These are phyloP conservation scores for Scheffersomyces lignosus DNA, from an alignment of 805 yeast species.

Conservation along the genomic window DNA sequence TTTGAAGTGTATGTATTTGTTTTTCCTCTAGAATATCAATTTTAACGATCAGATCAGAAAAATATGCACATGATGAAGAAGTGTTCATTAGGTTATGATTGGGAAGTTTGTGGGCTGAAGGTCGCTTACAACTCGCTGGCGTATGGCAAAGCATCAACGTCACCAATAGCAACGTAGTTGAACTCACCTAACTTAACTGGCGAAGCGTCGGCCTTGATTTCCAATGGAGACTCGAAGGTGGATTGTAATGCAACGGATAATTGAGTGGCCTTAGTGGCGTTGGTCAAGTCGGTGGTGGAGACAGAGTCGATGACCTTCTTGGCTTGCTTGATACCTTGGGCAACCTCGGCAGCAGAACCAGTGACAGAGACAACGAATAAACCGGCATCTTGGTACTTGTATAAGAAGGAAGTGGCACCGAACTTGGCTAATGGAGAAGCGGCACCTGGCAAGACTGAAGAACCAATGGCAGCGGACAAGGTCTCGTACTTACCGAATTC, in stretches of 20 bases:
- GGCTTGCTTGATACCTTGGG: constrained; percentile 60
- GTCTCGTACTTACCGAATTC: constrained; percentile 69
- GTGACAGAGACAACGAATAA: constrained; percentile 71
- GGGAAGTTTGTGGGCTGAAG: neutral
- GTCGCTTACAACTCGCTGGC: constrained; percentile 74
- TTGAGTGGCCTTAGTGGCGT: constrained; percentile 45
- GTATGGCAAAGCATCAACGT: constrained; percentile 80
- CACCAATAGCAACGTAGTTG: constrained; percentile 89
- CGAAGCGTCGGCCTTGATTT: constrained; percentile 32
- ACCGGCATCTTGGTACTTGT: constrained; percentile 75
- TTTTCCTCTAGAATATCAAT: neutral
- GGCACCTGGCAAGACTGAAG: constrained; percentile 57
- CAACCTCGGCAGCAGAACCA: constrained; percentile 55
- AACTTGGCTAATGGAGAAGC: constrained; percentile 49
- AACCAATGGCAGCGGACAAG: constrained; percentile 66
- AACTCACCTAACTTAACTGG: constrained; percentile 54
- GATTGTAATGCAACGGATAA: constrained; percentile 44
- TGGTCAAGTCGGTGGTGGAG: constrained; percentile 53
- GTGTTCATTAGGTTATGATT: neutral
- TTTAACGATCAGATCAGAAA: neutral
- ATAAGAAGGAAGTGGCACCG: constrained; percentile 54
- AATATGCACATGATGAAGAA: neutral
- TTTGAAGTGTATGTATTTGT: neutral
- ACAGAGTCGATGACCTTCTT: constrained; percentile 41
- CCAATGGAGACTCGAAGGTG: constrained; percentile 30